A percentile compares a stretch with the other conserved stretches of the same genome.
Evolutionary conservation across 1,284 basidiomycete genomes (phyloP).

Genomic region (Malassezia sympodialis): DNA sequence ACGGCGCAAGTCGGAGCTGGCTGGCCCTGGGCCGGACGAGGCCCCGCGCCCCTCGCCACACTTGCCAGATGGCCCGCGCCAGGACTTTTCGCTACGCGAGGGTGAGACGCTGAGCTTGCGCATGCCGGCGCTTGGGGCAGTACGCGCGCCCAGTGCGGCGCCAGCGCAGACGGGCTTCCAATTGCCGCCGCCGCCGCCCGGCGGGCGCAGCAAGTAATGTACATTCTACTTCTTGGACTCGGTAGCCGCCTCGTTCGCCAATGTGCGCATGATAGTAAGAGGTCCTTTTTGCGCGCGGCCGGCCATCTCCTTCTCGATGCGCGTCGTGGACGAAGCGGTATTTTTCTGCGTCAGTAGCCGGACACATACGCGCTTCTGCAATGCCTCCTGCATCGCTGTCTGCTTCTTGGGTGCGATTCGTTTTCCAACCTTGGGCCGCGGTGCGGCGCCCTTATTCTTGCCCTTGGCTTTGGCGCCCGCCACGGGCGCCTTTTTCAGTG

Average conservation of each 20-base stretch:
- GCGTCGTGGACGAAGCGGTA: slow-evolving; percentile 7
- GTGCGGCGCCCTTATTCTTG: background rate
- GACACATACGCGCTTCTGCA: slow-evolving; percentile 12
- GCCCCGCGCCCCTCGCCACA: slow-evolving; percentile 37
- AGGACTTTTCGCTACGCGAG: slow-evolving; percentile 90
- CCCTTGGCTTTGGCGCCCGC: background rate
- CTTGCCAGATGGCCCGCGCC: slow-evolving; percentile 59
- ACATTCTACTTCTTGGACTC: background rate
- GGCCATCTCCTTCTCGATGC: slow-evolving; percentile 19
- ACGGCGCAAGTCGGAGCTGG: slow-evolving; percentile 29
- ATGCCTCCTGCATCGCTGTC: slow-evolving; percentile 7
- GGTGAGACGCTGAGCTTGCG: slow-evolving; percentile 73
- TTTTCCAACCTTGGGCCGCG: slow-evolving; percentile 8
- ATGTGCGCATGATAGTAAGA: slow-evolving; percentile 14
- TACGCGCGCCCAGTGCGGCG: background rate
- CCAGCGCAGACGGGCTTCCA: slow-evolving; percentile 5
- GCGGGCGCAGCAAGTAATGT: background rate
- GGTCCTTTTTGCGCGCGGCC: slow-evolving; percentile 14
- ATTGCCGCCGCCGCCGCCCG: slow-evolving; percentile 14
- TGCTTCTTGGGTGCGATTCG: slow-evolving; percentile 14
- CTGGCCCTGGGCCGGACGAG: slow-evolving; percentile 8
- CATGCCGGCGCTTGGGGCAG: slow-evolving; percentile 19
- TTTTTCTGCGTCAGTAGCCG: slow-evolving; percentile 7
- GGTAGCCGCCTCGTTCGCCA: slow-evolving; percentile 11
- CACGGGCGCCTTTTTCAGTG: slow-evolving; percentile 4